Conservation (phyloP, 352 stramenopile species). For the Globisporangium echinulatum region DNA sequence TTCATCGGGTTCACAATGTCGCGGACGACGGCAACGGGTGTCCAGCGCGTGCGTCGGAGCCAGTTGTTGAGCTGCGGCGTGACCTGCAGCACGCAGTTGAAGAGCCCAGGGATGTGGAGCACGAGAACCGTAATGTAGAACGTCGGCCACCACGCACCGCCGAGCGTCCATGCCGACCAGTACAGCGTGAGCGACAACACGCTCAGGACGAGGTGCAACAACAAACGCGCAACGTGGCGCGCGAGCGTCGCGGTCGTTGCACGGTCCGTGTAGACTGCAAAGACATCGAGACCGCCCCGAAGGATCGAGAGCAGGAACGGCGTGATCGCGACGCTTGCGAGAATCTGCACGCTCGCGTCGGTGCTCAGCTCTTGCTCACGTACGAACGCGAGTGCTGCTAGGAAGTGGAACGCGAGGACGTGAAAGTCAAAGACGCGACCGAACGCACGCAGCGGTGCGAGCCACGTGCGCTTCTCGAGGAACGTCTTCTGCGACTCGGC, state of each 20-base stretch:
- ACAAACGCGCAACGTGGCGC: constrained; percentile 83
- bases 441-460: constrained; percentile 93
- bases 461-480: constrained; percentile 96
- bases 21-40: constrained; percentile 56
- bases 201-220: constrained; percentile 56
- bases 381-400: constrained; percentile 90
- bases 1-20: constrained; percentile 94
- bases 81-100: constrained; percentile 76
- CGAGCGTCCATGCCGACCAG: constrained; percentile 72
- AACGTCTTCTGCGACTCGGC: constrained; percentile 94
- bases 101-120: constrained; percentile 61
- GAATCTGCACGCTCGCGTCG: constrained; percentile 71
- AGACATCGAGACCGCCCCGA: constrained; percentile 91
- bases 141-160: constrained; percentile 46
- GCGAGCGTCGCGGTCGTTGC: constrained; percentile 50
- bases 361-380: constrained; percentile 89
- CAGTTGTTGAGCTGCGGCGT: constrained; percentile 75
- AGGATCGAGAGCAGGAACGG: constrained; percentile 84
- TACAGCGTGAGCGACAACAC: constrained; percentile 69
- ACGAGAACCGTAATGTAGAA: constrained; percentile 53
- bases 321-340: constrained; percentile 91
- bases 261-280: constrained; percentile 62
- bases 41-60: constrained; percentile 63
- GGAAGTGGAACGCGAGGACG: constrained; percentile 95
- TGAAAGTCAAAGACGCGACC: constrained; percentile 97